A percentile compares a stretch with the other conserved stretches of the same genome.
Conservation (phyloP, 371 early-diverging fungal species). For the Dichotomocladium elegans region DNA sequence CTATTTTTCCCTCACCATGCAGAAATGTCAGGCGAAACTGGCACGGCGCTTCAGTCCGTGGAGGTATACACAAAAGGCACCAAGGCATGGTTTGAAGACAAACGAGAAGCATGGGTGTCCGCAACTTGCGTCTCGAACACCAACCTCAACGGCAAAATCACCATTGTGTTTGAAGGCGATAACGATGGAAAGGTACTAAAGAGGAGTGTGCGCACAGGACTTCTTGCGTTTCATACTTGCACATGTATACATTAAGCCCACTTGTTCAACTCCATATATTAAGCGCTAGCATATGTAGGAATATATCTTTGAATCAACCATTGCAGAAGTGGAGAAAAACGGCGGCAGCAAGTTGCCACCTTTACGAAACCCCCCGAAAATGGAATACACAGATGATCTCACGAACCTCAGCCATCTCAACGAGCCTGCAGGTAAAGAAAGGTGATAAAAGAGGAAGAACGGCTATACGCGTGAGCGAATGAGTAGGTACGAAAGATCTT, state of each 20-base stretch:
- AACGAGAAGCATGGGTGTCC: slow-evolving; percentile 77
- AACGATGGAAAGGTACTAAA: slow-evolving; percentile 46
- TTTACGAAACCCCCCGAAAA: slow-evolving; percentile 83
- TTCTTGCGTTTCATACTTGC: too few species aligned
- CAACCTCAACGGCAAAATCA: slow-evolving; percentile 42
- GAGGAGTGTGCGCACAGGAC: too few species aligned
- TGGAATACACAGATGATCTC: slow-evolving; percentile 90
- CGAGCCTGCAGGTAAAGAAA: slow-evolving; percentile 85
- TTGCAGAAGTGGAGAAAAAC: slow-evolving; percentile 61
- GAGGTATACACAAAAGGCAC: slow-evolving; percentile 67
- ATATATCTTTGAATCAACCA: slow-evolving; percentile 67
- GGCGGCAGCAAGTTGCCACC: slow-evolving; percentile 76
- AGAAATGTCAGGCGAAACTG: slow-evolving; percentile 4
- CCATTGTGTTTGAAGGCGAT: slow-evolving; percentile 57
- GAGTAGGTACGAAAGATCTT: neutral
- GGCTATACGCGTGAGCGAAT: too few species aligned
- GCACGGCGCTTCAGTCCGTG: slow-evolving; percentile 27
- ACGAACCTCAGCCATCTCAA: slow-evolving; percentile 89
- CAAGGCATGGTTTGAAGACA: slow-evolving; percentile 86
- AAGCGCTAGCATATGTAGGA: slow-evolving; percentile 49
- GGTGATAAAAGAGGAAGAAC: neutral
- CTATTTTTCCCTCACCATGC: neutral
- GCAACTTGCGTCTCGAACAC: slow-evolving; percentile 56
- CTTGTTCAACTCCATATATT: neutral
- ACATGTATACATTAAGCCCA: too few species aligned